Conservation (phyloP, 1,284 basidiomycete genomes). For the Exsudoporus floridanus region DNA sequence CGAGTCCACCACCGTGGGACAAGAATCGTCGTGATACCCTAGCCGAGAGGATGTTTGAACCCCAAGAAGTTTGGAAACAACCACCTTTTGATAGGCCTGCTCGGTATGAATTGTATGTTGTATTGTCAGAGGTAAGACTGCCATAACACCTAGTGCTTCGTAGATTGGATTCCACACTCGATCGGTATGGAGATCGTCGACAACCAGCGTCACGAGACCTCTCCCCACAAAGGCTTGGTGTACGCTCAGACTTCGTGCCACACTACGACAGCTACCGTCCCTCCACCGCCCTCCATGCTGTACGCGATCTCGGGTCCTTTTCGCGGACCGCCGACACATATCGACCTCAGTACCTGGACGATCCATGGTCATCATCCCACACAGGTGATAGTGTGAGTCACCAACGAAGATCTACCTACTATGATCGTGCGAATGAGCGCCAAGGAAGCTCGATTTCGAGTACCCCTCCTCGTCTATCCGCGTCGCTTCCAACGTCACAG, state of each 20-base stretch:
- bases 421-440: constrained; percentile 30
- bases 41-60: constrained; percentile 64
- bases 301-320: constrained; percentile 35
- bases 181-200: constrained; percentile 36
- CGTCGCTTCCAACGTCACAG: constrained; percentile 20
- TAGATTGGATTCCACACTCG: constrained; percentile 29
- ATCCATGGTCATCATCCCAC: constrained; percentile 23
- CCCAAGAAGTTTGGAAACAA: constrained; percentile 69
- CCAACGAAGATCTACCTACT: constrained; percentile 15
- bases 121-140: constrained; percentile 25
- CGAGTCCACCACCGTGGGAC: constrained; percentile 37
- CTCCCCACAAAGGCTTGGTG: constrained; percentile 36
- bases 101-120: constrained; percentile 30
- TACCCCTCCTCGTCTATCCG: constrained; percentile 29
- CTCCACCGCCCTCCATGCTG: constrained; percentile 22
- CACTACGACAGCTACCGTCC: constrained; percentile 48
- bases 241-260: constrained; percentile 29
- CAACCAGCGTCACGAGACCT: constrained; percentile 32
- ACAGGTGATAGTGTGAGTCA: constrained; percentile 18
- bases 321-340: constrained; percentile 40
- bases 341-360: constrained; percentile 40
- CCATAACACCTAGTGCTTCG: constrained; percentile 15
- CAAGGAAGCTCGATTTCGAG: constrained; percentile 38
- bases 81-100: constrained; percentile 40
- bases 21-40: constrained; percentile 42